Evolutionary conservation across 371 early-diverging fungal genomes (phyloP).

Genomic region (Thermomucor indicae-seudaticae): DNA sequence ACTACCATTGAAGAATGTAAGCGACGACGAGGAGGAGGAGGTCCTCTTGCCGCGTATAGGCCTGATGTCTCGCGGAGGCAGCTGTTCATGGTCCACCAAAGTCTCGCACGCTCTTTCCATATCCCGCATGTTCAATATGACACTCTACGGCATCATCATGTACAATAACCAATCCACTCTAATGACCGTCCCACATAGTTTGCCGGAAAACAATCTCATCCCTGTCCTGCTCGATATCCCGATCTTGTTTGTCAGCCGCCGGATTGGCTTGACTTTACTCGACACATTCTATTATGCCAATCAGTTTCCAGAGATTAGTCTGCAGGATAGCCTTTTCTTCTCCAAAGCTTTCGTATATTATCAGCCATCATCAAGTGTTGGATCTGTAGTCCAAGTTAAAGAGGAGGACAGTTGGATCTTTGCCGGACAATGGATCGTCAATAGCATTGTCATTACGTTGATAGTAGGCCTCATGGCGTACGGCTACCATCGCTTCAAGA

Average conservation of each 20-base stretch:
- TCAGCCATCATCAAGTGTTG: not conserved
- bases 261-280: constrained; percentile 1
- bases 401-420: constrained; percentile 1
- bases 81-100: constrained; percentile 12
- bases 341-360: not conserved
- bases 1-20: too few species aligned
- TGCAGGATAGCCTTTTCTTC: too few species aligned
- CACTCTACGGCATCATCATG: constrained; percentile 8
- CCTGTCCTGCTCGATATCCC: not conserved
- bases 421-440: constrained; percentile 7
- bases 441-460: constrained; percentile 7
- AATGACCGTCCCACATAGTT: not conserved
- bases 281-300: constrained; percentile 1
- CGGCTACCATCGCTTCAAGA: constrained; percentile 1
- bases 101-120: constrained; percentile 3
- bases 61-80: constrained; percentile 5
- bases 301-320: not conserved
- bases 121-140: not conserved
- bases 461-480: constrained; percentile 4
- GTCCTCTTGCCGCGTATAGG: constrained; percentile 2
- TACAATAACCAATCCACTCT: not conserved
- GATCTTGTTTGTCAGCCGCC: constrained; percentile 3
- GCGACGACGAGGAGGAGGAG: not conserved
- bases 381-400: not conserved
- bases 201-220: constrained; percentile 2